Percentiles rank a stretch among this genome's conserved stretches.
These are phyloP conservation scores for Ambrosia artemisiifolia DNA, from an alignment of 129 eudicot species.

Conservation along the genomic window DNA sequence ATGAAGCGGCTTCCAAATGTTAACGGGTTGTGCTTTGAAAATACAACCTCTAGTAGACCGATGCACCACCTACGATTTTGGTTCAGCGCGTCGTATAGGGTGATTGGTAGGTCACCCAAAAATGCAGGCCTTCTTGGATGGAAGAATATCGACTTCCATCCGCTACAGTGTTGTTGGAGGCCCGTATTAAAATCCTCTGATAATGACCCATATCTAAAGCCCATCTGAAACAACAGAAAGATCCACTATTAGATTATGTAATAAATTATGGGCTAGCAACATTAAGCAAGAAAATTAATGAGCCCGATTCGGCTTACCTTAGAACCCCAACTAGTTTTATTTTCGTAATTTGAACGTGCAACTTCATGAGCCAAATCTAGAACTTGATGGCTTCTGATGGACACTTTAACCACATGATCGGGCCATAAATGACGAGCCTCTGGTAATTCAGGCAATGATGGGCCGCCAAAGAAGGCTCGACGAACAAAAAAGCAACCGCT, in stretches of 20 bases:
- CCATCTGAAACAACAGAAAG: conserved; percentile 41
- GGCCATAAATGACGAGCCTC: conserved; percentile 41
- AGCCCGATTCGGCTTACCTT: conserved; percentile 34
- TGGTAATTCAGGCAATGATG: conserved; percentile 39
- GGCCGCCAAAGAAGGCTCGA: conserved; percentile 64
- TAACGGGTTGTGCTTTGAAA: conserved; percentile 51
- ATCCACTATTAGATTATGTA: neutral
- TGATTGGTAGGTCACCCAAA: conserved; percentile 63
- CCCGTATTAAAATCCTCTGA: conserved; percentile 85
- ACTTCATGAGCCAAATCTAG: conserved; percentile 57
- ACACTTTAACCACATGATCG: conserved; percentile 36
- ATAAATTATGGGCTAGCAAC: neutral
- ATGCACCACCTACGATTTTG: conserved; percentile 73
- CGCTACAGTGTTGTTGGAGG: conserved; percentile 58
- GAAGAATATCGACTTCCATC: conserved; percentile 71
- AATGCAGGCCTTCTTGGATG: conserved; percentile 74
- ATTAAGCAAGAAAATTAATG: neutral
- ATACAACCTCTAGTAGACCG: conserved; percentile 65
- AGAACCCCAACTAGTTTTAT: conserved; percentile 57
- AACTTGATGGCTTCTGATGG: conserved; percentile 30
- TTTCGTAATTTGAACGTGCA: conserved; percentile 56
- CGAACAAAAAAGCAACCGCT: conserved; percentile 73
- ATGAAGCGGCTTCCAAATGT: conserved; percentile 44
- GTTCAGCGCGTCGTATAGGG: conserved; percentile 48
- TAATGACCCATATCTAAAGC: conserved; percentile 73